Conservation (phyloP, 306 rosid genomes). For the Dalbergia cultrata region DNA sequence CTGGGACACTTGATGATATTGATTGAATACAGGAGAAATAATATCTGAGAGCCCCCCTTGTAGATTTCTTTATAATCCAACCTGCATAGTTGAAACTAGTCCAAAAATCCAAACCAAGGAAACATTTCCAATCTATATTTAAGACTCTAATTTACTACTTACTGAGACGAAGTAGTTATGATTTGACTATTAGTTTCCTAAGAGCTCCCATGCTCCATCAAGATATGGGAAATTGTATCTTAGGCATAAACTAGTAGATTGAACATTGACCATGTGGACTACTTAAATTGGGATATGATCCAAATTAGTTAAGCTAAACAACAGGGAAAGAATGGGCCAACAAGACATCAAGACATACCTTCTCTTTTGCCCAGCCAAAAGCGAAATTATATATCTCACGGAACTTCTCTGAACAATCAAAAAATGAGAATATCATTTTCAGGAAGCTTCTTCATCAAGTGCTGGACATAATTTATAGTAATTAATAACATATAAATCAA, state of each 20-base stretch:
- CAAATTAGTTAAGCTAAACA: slow-evolving; percentile 22
- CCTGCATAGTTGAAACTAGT: not conserved
- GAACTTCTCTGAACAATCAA: slow-evolving; percentile 82
- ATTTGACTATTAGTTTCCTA: not conserved
- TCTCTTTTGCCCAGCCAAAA: slow-evolving; percentile 99
- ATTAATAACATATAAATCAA: slow-evolving; percentile 36
- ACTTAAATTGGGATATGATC: slow-evolving; percentile 23
- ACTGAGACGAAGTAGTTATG: slow-evolving; percentile 9
- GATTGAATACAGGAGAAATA: not conserved
- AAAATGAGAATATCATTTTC: slow-evolving; percentile 43
- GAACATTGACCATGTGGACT: not conserved
- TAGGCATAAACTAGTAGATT: slow-evolving; percentile 18
- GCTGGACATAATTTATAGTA: slow-evolving; percentile 14
- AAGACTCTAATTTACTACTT: slow-evolving; percentile 8
- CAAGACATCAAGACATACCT: slow-evolving; percentile 61
- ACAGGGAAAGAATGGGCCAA: slow-evolving; percentile 8
- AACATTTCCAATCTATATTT: not conserved
- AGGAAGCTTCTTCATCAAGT: slow-evolving; percentile 42
- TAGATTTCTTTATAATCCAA: not conserved
- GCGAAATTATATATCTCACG: slow-evolving; percentile 97
- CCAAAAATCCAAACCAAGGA: not conserved
- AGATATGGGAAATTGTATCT: not conserved
- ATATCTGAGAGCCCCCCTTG: not conserved
- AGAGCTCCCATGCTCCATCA: not conserved
- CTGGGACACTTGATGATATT: not conserved